phyloP scores from a whole-genome alignment of 176 grass and related monocot species.

The Rhynchospora pubera region DNA sequence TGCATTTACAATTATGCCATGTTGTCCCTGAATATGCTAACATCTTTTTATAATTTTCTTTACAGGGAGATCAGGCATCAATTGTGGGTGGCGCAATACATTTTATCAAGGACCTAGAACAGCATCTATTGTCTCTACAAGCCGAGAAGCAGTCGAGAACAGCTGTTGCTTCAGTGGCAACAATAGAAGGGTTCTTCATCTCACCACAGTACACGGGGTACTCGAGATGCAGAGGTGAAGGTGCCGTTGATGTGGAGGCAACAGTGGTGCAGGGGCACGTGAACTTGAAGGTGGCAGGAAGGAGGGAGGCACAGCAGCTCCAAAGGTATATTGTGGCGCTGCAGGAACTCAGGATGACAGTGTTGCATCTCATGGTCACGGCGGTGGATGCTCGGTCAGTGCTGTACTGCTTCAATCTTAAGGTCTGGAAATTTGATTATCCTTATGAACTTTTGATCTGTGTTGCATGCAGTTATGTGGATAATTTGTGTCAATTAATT shows the following conservation, averaged over 20 bases:
- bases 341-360: constrained; percentile 62
- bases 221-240: background rate
- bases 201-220: constrained; percentile 85
- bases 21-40: background rate
- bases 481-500: no score
- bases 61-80: constrained; percentile 87
- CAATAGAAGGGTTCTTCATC: constrained; percentile 58
- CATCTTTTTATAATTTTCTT: background rate
- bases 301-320: constrained; percentile 17
- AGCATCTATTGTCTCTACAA: constrained; percentile 68
- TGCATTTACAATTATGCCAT: background rate
- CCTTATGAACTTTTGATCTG: background rate
- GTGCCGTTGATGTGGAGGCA: constrained; percentile 46
- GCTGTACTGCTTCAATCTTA: constrained; percentile 87
- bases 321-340: constrained; percentile 50
- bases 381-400: constrained; percentile 43
- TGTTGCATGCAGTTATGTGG: background rate
- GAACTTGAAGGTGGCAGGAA: constrained; percentile 61
- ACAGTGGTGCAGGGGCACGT: constrained; percentile 72
- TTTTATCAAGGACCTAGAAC: constrained; percentile 92
- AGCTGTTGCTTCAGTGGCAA: background rate
- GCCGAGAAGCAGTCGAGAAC: constrained; percentile 26
- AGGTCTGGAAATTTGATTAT: constrained; percentile 34
- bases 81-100: constrained; percentile 86
- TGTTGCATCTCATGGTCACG: constrained; percentile 75